phyloP scores from a whole-genome alignment of 192 early-diverging fungal genomes.

The Backusella australiensis region DNA sequence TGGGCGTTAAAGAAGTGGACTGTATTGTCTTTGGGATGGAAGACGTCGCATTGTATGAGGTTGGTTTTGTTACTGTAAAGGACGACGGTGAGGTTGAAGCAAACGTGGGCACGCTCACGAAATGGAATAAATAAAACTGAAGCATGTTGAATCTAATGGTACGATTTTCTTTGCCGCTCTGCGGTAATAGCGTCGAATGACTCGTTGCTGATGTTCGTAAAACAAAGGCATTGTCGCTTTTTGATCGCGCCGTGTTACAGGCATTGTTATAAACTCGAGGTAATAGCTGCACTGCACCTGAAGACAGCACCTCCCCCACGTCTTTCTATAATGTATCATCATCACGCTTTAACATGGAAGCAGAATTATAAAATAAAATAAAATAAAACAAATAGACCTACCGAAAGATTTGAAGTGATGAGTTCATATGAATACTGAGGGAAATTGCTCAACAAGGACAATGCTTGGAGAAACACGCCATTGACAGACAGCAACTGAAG shows the following conservation, averaged over 20 bases:
- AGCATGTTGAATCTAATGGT: background rate
- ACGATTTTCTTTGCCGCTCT: background rate
- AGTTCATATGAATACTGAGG: background rate
- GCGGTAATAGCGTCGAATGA: background rate
- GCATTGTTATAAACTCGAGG: background rate
- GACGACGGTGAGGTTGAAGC: background rate
- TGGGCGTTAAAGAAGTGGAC: background rate
- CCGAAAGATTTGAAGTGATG: background rate
- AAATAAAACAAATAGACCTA: background rate
- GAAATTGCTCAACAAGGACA: background rate
- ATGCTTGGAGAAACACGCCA: background rate
- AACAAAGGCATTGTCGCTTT: background rate
- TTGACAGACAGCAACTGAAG: background rate
- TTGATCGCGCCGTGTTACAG: background rate
- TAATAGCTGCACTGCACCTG: background rate
- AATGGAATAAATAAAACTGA: conserved; percentile 4
- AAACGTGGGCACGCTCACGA: conserved; percentile 4
- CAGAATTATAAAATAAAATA: background rate
- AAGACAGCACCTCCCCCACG: background rate
- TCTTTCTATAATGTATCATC: background rate
- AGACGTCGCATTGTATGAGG: no score
- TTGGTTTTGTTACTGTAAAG: background rate
- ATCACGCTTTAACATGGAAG: background rate
- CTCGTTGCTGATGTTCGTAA: conserved; percentile 2
- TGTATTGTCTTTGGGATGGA: background rate